Evolutionary conservation across 805 yeast genomes (phyloP), one percentile per base, ranked within the genome.

Genomic region (Candida golubevii): DNA sequence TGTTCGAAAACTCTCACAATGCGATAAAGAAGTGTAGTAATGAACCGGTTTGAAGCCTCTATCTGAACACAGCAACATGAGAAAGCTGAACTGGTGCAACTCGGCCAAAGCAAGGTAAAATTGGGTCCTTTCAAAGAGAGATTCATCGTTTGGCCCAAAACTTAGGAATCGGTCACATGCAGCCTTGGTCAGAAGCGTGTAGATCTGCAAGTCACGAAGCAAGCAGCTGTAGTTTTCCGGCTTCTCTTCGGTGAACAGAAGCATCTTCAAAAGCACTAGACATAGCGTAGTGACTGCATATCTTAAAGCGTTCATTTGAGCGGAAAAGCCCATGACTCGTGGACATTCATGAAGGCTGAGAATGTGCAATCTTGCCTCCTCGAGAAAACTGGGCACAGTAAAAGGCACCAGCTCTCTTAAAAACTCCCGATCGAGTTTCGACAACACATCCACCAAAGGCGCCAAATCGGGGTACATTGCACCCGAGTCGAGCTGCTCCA

Each of bases 61-160:
- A 15, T 38, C 36, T 10, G 38, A 36, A 4, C 35, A 28, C 23
- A 26, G 15, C 37, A 49, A 33, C 18, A 34, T 32, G 26, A 47
- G 39, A 35, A 34, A 48, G 11, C 46, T 42, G 39, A 43, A 48
- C 41, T 45, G 36, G 41, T 50, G 53, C 15, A 50, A 47, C 26
- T 50, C 51, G 13, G 47, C 47, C 34, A 48, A 39, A 11, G 50
- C 44, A 7, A 50, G 47, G 26, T 45, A 39, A 35, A 35, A 50
- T 34, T 43, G 49, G 10, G 38, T 36, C n/a, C 39, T 46, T 30
- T 32, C 35, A 10, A 26, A 28, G 15, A 11, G 8, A 7, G 13
- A 31, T 8, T n/a, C 39, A 11, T 13, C 27, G 28, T 15, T 26
- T 23, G 15, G 40, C 6, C 27, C 39, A 26, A 42, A 38, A n/a